Base-by-base conservation (phyloP, 352 stramenopile genomes). In the Phytophthora tubulina region DNA sequence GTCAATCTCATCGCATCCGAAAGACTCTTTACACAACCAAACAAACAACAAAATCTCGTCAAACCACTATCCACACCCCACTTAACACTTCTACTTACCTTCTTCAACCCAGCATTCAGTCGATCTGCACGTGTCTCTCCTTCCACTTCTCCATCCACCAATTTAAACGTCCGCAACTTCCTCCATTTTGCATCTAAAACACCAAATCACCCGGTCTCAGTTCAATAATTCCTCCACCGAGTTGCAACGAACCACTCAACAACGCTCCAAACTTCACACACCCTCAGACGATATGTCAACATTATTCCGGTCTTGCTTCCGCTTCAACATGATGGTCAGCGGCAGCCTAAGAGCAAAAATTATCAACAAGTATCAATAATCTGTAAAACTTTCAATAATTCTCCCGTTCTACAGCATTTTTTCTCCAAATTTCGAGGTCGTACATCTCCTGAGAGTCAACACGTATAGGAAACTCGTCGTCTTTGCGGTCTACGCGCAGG, bases 391-490 rank as follows among this genome's bases (percentile, higher is more conserved):
- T 45, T 3, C 36, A 38, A 31, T 50, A 48, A 39, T 33, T 45
- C 21, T 8, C 21, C 55, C 7, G 10, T 63, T 45, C n/a, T 54
- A 15, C 8, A 31, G 3, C 50, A 39, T 27, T 50, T 55, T 11
- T 33, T 30, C 9, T 44, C 15, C 31, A 9, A 48, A 67, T 45
- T 44, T 56, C 35, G 3, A 21, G 6, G 15, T 54, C 78, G n/a
- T 76, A 94, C 86, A 92, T 77, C 51, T 94, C 86, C 62, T 92
- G 78, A 11, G 70, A 92, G 50, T 94, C 86, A 38, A 94, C 65
- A 14, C 82, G 72, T 30, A 94, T 69, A 1, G 86, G 86, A 49
- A 88, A 92, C 48, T 90, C 73, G 21, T 67, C 55, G 42, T 94
- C 75, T 27, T 68, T 56, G 27, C 71, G 76, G 52, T 78, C 50